Evolutionary conservation across 108 stramenopile species (phyloP).

Genomic region (Cyclotella choctawhatcheeana): DNA sequence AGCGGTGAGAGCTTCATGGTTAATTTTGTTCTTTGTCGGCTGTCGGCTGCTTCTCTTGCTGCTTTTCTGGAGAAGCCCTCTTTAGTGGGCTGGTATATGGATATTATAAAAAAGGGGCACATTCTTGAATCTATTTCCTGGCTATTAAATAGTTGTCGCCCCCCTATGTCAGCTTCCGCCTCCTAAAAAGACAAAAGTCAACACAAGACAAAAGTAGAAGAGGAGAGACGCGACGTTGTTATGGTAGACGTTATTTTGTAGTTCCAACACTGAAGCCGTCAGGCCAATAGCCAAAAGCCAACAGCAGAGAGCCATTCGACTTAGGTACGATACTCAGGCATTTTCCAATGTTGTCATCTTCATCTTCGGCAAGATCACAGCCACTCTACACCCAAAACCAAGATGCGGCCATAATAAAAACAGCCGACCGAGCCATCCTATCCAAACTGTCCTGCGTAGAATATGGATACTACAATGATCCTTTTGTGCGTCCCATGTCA

Average conservation of each 20-base stretch:
- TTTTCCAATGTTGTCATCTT: not conserved
- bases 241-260: too few species aligned
- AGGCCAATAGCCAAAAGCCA: too few species aligned
- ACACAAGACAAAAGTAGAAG: too few species aligned
- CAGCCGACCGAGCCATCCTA: slow-evolving; percentile 79
- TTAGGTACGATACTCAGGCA: not conserved
- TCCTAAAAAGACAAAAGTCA: too few species aligned
- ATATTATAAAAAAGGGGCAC: too few species aligned
- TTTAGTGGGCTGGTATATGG: not conserved
- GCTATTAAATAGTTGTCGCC: too few species aligned
- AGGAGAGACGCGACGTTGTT: too few species aligned
- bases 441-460: slow-evolving; percentile 75
- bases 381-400: slow-evolving; percentile 2
- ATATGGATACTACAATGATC: slow-evolving; percentile 83
- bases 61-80: not conserved
- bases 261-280: too few species aligned
- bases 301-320: too few species aligned
- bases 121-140: too few species aligned
- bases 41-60: not conserved
- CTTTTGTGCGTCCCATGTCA: slow-evolving; percentile 63
- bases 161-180: too few species aligned
- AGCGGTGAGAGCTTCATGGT: slow-evolving; percentile 3
- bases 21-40: not conserved
- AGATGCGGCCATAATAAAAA: slow-evolving; percentile 60
- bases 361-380: not conserved